Conservation (phyloP, 106 monocot species). For the Amphibolis antarctica region DNA sequence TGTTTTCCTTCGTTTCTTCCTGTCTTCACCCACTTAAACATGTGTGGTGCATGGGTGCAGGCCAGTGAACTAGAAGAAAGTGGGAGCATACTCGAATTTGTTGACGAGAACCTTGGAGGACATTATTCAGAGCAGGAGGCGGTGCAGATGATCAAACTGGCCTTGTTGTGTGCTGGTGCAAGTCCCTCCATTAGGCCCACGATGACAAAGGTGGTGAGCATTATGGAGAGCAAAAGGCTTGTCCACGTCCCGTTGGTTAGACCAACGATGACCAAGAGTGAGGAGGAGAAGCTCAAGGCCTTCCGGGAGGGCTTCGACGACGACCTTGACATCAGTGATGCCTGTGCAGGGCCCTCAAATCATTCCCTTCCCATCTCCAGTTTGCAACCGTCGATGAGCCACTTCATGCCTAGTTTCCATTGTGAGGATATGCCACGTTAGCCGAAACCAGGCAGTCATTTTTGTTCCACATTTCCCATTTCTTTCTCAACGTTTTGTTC, state of each 20-base stretch:
- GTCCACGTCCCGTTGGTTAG: background rate
- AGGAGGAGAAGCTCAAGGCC: background rate
- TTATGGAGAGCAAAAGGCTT: constrained; percentile 8
- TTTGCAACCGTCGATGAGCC: too few relatives aligned
- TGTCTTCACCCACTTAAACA: background rate
- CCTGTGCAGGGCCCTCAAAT: too few relatives aligned
- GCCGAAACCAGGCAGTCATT: too few relatives aligned
- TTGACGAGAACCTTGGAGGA: constrained; percentile 4
- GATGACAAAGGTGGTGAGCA: constrained; percentile 35
- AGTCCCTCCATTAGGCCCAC: constrained; percentile 22
- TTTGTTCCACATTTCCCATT: too few relatives aligned
- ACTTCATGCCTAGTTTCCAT: too few relatives aligned
- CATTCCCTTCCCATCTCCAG: too few relatives aligned
- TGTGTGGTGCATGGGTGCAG: constrained; percentile 1
- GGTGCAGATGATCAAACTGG: constrained; percentile 4
- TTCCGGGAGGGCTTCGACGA: too few relatives aligned
- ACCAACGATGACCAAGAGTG: background rate
- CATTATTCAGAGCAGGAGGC: constrained; percentile 2
- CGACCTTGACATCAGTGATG: too few relatives aligned
- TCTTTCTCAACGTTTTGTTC: too few relatives aligned
- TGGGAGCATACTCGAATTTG: constrained; percentile 5
- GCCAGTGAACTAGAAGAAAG: constrained; percentile 1
- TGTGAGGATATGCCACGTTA: too few relatives aligned
- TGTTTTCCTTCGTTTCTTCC: background rate
- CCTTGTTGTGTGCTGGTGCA: background rate